Evolutionary conservation across 2,329 filamentous ascomycete species (phyloP).

Genomic region (Calonectria honghensis): DNA sequence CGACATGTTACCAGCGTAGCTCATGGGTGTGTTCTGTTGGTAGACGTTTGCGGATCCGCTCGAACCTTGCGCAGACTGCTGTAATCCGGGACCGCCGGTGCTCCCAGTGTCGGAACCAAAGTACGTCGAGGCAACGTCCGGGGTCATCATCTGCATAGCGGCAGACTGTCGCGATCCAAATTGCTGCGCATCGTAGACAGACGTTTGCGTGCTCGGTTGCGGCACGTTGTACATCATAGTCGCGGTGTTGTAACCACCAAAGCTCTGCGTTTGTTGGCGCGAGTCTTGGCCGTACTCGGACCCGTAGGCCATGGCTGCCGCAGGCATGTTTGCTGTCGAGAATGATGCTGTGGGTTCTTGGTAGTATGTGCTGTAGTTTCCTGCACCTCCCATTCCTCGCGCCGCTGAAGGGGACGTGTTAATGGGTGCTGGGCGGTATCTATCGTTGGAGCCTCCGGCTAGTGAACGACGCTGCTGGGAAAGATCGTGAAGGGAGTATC

Average conservation of each 20-base stretch:
- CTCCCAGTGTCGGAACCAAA: slow-evolving; percentile 69
- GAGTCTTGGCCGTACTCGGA: slow-evolving; percentile 80
- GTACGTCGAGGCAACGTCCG: slow-evolving; percentile 79
- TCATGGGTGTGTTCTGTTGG: slow-evolving; percentile 77
- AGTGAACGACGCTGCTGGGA: slow-evolving; percentile 66
- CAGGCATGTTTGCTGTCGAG: slow-evolving; percentile 74
- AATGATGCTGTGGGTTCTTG: slow-evolving; percentile 72
- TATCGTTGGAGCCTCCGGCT: slow-evolving; percentile 59
- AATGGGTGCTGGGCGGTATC: slow-evolving; percentile 70
- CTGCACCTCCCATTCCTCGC: slow-evolving; percentile 73
- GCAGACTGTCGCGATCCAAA: slow-evolving; percentile 86
- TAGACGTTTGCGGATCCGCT: slow-evolving; percentile 76
- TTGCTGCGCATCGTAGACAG: slow-evolving; percentile 85
- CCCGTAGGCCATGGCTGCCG: slow-evolving; percentile 74
- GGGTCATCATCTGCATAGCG: slow-evolving; percentile 81
- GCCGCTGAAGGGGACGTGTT: slow-evolving; percentile 68
- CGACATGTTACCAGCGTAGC: slow-evolving; percentile 69
- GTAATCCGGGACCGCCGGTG: slow-evolving; percentile 73
- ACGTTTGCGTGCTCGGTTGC: slow-evolving; percentile 75
- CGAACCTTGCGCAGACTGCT: slow-evolving; percentile 69
- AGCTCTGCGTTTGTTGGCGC: slow-evolving; percentile 73
- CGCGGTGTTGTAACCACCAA: slow-evolving; percentile 75
- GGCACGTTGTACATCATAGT: slow-evolving; percentile 88
- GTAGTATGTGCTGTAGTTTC: slow-evolving; percentile 76
- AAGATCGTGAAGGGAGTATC: slow-evolving; percentile 71